Conservation (phyloP, 345 rosid genomes). For the Acer saccharum region DNA sequence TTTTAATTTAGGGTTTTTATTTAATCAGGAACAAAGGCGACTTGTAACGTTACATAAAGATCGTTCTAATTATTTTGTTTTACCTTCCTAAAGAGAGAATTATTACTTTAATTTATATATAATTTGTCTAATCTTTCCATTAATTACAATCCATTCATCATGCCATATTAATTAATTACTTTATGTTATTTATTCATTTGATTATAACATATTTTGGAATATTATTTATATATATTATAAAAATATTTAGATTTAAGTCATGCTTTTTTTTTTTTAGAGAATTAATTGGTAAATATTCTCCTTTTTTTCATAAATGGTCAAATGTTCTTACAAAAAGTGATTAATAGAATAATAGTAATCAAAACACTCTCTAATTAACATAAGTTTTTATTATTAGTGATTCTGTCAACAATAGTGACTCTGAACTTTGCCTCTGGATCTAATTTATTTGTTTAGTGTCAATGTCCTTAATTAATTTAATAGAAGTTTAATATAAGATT, state of each 20-base stretch:
- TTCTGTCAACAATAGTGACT: neutral
- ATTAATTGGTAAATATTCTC: neutral
- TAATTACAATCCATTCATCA: conserved; percentile 12
- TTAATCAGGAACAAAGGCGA: no score
- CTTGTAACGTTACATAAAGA: no score
- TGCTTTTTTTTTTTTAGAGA: neutral
- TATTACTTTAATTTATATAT: no score
- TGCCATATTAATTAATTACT: neutral
- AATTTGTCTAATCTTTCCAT: conserved; percentile 20
- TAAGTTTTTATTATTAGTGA: no score
- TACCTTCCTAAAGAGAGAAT: no score
- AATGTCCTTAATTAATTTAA: neutral
- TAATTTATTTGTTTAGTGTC: neutral
- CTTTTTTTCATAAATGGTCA: neutral
- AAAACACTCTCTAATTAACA: neutral
- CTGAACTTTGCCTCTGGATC: neutral
- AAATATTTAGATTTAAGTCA: neutral
- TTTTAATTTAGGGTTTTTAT: no score
- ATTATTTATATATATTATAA: no score
- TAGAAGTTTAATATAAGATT: no score
- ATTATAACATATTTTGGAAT: neutral
- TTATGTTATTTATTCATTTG: neutral
- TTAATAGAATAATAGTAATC: neutral
- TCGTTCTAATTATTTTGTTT: no score
- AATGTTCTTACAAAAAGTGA: neutral